Evolutionary conservation across 2,329 filamentous ascomycete species (phyloP).

Genomic region (Aspergillus texensis): DNA sequence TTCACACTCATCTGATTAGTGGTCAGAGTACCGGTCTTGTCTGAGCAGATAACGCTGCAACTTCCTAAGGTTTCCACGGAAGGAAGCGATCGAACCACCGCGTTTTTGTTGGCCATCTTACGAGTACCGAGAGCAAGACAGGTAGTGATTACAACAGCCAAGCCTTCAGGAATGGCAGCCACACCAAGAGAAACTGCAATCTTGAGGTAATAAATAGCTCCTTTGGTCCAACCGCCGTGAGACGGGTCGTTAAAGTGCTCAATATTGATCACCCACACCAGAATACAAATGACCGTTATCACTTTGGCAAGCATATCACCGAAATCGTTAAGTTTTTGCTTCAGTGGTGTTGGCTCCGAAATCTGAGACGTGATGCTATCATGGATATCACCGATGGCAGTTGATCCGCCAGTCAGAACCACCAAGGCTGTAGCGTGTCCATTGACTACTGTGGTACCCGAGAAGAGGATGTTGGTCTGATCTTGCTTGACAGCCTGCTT

Average conservation of each 20-base stretch:
- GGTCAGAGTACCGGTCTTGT: conserved; percentile 97
- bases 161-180: conserved; percentile 93
- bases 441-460: conserved; percentile 94
- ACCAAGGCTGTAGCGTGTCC: conserved; percentile 91
- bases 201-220: conserved; percentile 99
- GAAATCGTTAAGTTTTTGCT: conserved; percentile 99
- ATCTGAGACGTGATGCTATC: conserved; percentile 98
- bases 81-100: conserved; percentile 91
- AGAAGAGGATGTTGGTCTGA: conserved; percentile 97
- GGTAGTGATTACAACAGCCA: conserved; percentile 98
- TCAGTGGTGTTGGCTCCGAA: conserved; percentile 92
- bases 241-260: conserved; percentile 94
- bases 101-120: conserved; percentile 99
- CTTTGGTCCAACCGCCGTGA: conserved; percentile 92
- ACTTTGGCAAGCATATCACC: conserved; percentile 96
- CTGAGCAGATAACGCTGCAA: conserved; percentile 99
- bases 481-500: conserved; percentile 92
- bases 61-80: conserved; percentile 97
- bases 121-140: conserved; percentile 93
- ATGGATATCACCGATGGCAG: conserved; percentile 97
- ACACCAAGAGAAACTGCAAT: conserved; percentile 98
- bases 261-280: conserved; percentile 99
- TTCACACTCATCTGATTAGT: conserved; percentile 99
- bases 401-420: conserved; percentile 83
- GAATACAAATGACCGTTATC: conserved; percentile 92